Conservation (phyloP, 805 yeast genomes). For the Saccharomycopsis fibuligera region DNA sequence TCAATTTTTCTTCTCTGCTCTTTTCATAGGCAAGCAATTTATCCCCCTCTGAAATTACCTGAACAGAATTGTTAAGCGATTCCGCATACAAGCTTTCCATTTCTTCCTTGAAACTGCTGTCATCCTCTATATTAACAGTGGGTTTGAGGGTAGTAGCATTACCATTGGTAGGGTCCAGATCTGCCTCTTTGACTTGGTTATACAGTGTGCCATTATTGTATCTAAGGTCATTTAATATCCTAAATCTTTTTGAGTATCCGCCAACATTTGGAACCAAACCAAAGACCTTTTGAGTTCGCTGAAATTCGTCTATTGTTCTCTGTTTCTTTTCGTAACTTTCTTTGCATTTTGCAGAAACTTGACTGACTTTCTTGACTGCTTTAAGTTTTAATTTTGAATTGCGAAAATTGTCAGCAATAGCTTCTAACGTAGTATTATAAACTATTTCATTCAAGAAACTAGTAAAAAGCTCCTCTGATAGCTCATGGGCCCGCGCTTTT, state of each 20-base stretch:
- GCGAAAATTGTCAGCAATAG: conserved; percentile 39
- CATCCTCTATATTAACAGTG: conserved; percentile 1
- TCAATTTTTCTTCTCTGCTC: conserved; percentile 30
- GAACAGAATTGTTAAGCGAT: conserved; percentile 21
- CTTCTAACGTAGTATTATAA: conserved; percentile 31
- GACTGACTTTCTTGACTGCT: conserved; percentile 30
- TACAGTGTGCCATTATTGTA: background rate
- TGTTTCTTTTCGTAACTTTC: conserved; percentile 29
- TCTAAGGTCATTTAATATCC: conserved; percentile 21
- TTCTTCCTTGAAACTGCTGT: too few relatives aligned
- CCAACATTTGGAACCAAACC: conserved; percentile 28
- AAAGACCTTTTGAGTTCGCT: conserved; percentile 29
- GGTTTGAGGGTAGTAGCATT: background rate
- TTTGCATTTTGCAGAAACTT: conserved; percentile 26
- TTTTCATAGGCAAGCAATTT: conserved; percentile 29
- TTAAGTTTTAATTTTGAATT: conserved; percentile 28
- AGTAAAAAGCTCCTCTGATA: conserved; percentile 24
- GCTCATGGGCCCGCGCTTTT: conserved; percentile 28
- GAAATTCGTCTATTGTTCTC: conserved; percentile 35
- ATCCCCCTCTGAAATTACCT: conserved; percentile 26
- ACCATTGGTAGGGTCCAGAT: background rate
- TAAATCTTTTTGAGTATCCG: conserved; percentile 24
- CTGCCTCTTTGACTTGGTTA: background rate
- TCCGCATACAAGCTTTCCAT: background rate
- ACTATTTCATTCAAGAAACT: conserved; percentile 18